phyloP scores from a whole-genome alignment of 2,329 filamentous ascomycete species.

The Exophiala sp. region DNA sequence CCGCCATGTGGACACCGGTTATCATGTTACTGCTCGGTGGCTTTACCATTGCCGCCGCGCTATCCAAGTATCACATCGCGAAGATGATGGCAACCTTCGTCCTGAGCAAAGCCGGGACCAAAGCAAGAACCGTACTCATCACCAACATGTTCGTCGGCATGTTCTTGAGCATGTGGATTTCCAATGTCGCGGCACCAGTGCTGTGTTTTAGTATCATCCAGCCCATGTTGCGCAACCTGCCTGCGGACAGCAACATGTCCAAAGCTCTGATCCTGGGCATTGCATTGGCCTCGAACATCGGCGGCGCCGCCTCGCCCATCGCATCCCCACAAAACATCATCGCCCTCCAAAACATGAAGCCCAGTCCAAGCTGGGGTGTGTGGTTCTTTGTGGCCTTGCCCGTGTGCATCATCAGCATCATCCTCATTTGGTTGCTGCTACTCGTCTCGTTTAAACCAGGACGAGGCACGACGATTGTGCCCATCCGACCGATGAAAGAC shows the following conservation, averaged over 20 bases:
- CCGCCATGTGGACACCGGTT: conserved; percentile 97
- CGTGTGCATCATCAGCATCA: conserved; percentile 80
- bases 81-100: conserved; percentile 96
- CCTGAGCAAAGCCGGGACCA: conserved; percentile 89
- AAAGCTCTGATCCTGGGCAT: conserved; percentile 95
- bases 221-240: conserved; percentile 89
- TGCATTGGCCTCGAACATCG: conserved; percentile 89
- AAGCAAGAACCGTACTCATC: conserved; percentile 80
- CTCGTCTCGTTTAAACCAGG: conserved; percentile 80
- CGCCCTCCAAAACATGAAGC: conserved; percentile 90
- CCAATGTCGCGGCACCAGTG: conserved; percentile 93
- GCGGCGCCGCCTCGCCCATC: conserved; percentile 92
- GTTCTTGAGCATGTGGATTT: conserved; percentile 98
- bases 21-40: conserved; percentile 97
- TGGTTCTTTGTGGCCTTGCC: conserved; percentile 98
- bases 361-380: conserved; percentile 81
- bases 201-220: conserved; percentile 97
- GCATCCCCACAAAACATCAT: conserved; percentile 97
- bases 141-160: conserved; percentile 98
- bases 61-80: conserved; percentile 96
- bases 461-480: conserved; percentile 78
- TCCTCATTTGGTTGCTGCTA: conserved; percentile 83
- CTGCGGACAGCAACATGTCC: conserved; percentile 83
- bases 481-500: conserved; percentile 85
- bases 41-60: conserved; percentile 88